Evolutionary conservation across 169 alveolate species (phyloP).

Genomic region (Pseudocohnilembus persalinus): DNA sequence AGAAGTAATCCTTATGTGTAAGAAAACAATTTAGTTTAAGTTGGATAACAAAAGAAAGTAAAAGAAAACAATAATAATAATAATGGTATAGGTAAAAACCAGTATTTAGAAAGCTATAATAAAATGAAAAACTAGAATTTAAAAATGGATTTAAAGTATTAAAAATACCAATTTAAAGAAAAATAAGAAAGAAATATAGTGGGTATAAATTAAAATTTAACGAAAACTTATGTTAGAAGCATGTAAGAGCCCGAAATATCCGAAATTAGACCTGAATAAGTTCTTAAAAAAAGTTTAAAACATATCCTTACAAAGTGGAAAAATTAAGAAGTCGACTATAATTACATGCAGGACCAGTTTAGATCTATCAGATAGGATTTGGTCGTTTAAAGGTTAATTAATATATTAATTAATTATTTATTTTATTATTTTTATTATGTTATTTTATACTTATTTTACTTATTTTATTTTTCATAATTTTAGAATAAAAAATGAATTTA

Average conservation of each 20-base stretch:
- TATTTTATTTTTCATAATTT: neutral
- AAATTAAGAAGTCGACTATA: slow-evolving; percentile 50
- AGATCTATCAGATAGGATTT: slow-evolving; percentile 69
- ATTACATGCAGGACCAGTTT: slow-evolving; percentile 60
- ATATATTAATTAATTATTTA: slow-evolving; percentile 25
- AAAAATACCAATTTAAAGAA: neutral
- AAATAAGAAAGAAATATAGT: slow-evolving; percentile 9
- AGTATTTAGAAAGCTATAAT: neutral
- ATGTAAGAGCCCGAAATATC: slow-evolving; percentile 61
- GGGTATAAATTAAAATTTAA: slow-evolving; percentile 51
- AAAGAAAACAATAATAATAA: no score
- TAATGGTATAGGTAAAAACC: no score
- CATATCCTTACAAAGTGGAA: slow-evolving; percentile 56
- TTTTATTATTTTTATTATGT: slow-evolving; percentile 39
- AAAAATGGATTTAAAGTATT: neutral
- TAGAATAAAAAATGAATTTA: slow-evolving; percentile 29
- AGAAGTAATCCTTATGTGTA: no score
- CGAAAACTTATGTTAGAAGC: slow-evolving; percentile 61
- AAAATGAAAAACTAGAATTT: neutral
- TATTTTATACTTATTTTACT: neutral
- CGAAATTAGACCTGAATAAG: slow-evolving; percentile 67
- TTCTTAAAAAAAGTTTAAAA: slow-evolving; percentile 54
- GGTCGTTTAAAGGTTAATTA: slow-evolving; percentile 40
- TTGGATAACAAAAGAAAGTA: no score
- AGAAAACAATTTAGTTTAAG: no score